Base-by-base conservation (phyloP, 129 eudicot species). In the Helianthus annuus region DNA sequence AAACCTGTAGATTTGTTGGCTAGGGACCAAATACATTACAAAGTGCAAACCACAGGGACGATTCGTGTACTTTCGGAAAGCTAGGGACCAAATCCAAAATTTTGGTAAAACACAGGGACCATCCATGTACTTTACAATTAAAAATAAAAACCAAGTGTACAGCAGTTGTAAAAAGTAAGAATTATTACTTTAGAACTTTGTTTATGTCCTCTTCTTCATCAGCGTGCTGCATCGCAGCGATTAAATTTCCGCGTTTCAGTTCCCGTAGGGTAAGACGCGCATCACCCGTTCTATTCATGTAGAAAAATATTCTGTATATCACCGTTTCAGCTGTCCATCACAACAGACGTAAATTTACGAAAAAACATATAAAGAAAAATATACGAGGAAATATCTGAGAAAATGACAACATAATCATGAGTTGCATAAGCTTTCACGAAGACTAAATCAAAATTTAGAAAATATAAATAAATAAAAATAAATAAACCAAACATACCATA, bases 171-270 rank as follows among this genome's bases (percentile, higher is more conserved):
- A 27, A 68, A n/a, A 14, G 13, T 15, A 56, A 27, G 64, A n/a
- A 14, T 12, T 6, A 62, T 71, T 77, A 91, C 97, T 93, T 84
- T 76, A 92, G 59, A 48, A 92, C 96, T 85, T 92, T 88, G 85
- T 92, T 92, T 12, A 92, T 92, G 79, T 92, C 97, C 74, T 92
- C 97, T 84, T 92, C 97, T 83, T 92, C 97, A 73, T 92, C 97
- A 36, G 96, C 97, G 86, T 92, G 91, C 61, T 86, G 96, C 97
- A 92, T 88, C 44, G 97, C 97, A 79, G 86, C 85, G 74, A 92
- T 83, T 77, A 92, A 73, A 81, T 92, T 81, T 10, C 96, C 94
- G 64, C 93, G 91, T 70, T 82, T 92, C 71, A 92, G 96, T 80
- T 92, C 97, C 83, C 91, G 84, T 69, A 92, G 91, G 72, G 94